These are phyloP conservation scores for Venturia aucupariae DNA, from an alignment of 2,329 filamentous ascomycete genomes.

Conservation along the genomic window DNA sequence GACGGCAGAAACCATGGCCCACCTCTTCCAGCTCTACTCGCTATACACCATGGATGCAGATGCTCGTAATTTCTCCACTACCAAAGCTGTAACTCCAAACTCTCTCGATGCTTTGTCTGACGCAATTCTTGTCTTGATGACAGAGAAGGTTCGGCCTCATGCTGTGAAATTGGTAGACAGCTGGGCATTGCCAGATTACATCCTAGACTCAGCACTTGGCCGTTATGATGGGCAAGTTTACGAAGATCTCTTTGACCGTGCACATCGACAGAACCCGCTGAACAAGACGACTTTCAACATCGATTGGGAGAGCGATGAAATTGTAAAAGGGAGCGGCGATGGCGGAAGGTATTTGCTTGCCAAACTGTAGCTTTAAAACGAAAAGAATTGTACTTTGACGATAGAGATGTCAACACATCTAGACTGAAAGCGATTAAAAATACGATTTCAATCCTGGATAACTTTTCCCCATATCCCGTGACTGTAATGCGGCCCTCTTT, in stretches of 20 bases:
- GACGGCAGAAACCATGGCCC: conserved; percentile 28
- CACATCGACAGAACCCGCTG: conserved; percentile 43
- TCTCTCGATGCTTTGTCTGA: conserved; percentile 34
- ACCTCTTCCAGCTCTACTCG: conserved; percentile 40
- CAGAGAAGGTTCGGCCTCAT: conserved; percentile 36
- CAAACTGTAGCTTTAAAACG: conserved; percentile 12
- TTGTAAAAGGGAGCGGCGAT: conserved; percentile 38
- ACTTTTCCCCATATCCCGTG: background rate
- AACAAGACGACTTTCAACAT: conserved; percentile 43
- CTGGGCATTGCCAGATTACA: conserved; percentile 44
- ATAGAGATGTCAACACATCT: background rate
- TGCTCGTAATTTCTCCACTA: conserved; percentile 37
- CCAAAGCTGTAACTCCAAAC: conserved; percentile 32
- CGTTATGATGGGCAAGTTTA: conserved; percentile 45
- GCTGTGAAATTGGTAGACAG: conserved; percentile 43
- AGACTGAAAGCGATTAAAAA: background rate
- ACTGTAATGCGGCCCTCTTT: background rate
- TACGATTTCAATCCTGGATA: background rate
- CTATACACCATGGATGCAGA: conserved; percentile 39
- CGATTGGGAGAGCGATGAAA: conserved; percentile 40
- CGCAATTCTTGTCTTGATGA: conserved; percentile 38
- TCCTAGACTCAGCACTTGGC: conserved; percentile 43
- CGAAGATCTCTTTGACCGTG: conserved; percentile 43
- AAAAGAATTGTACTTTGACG: background rate
- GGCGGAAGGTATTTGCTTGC: conserved; percentile 22